Evolutionary conservation across 768 basidiomycete genomes (phyloP).

Genomic region (Rhizopogon sp.): DNA sequence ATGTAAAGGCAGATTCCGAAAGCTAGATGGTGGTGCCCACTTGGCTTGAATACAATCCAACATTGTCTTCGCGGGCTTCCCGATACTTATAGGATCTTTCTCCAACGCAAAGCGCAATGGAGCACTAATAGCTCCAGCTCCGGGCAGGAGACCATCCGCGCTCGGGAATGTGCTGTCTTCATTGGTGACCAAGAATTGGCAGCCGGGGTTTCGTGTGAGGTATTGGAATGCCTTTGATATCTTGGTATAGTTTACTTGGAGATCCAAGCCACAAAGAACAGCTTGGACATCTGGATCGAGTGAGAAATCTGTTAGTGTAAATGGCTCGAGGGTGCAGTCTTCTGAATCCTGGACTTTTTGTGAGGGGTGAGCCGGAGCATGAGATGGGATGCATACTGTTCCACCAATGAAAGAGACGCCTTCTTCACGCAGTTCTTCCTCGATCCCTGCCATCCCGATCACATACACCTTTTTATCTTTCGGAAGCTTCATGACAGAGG

Average conservation of each 20-base stretch:
- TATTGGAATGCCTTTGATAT: constrained; percentile 90
- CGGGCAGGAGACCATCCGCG: constrained; percentile 69
- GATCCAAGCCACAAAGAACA: constrained; percentile 92
- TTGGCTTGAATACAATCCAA: constrained; percentile 86
- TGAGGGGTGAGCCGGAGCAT: not conserved
- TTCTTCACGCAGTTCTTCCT: constrained; percentile 89
- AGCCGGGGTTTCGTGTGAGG: constrained; percentile 72
- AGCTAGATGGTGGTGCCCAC: constrained; percentile 29
- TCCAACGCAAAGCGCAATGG: constrained; percentile 72
- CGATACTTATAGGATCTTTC: constrained; percentile 70
- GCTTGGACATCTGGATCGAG: constrained; percentile 81
- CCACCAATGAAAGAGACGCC: constrained; percentile 80
- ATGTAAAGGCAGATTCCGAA: constrained; percentile 6
- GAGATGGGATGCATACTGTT: constrained; percentile 49
- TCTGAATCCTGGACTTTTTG: constrained; percentile 62
- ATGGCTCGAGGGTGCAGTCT: constrained; percentile 70
- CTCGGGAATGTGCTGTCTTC: constrained; percentile 89
- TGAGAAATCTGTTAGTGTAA: constrained; percentile 64
- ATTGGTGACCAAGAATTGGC: constrained; percentile 87
- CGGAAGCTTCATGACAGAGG: constrained; percentile 83
- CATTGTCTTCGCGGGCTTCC: constrained; percentile 91
- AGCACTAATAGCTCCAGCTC: constrained; percentile 80
- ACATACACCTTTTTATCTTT: constrained; percentile 94
- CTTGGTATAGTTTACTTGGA: constrained; percentile 88
- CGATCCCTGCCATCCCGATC: constrained; percentile 86